Evolutionary conservation across 176 grass and related monocot species (phyloP).

Genomic region (Musa troglodytarum): DNA sequence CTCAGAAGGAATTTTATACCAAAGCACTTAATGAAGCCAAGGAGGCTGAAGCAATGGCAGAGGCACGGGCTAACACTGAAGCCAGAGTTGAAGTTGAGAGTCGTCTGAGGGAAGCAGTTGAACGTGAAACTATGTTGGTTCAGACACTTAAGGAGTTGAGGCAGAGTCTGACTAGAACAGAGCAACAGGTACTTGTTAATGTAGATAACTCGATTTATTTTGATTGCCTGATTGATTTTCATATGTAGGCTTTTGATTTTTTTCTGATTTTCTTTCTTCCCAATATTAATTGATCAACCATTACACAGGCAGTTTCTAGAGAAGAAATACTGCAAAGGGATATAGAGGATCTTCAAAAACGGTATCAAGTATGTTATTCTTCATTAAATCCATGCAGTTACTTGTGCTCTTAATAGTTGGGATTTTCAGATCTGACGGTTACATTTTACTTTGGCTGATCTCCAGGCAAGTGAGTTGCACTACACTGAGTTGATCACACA

Average conservation of each 20-base stretch:
- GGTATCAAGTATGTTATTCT: slow-evolving; percentile 66
- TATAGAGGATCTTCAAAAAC: slow-evolving; percentile 94
- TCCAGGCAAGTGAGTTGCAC: slow-evolving; percentile 85
- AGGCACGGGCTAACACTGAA: slow-evolving; percentile 86
- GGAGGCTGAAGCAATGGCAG: slow-evolving; percentile 87
- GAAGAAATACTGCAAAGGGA: slow-evolving; percentile 93
- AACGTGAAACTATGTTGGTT: slow-evolving; percentile 85
- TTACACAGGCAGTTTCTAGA: slow-evolving; percentile 72
- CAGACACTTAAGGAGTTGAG: slow-evolving; percentile 96
- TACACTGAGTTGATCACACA: slow-evolving; percentile 98
- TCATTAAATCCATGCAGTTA: not conserved
- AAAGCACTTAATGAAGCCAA: slow-evolving; percentile 97
- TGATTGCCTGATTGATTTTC: not conserved
- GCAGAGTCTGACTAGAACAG: slow-evolving; percentile 83
- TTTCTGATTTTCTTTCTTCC: not conserved
- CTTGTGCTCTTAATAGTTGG: slow-evolving; percentile 17
- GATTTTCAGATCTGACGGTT: slow-evolving; percentile 11
- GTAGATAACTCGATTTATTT: slow-evolving; percentile 6
- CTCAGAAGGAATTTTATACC: slow-evolving; percentile 97
- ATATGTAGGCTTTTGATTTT: not conserved
- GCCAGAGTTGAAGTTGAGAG: slow-evolving; percentile 87
- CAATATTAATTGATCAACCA: not conserved
- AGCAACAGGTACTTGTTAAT: slow-evolving; percentile 74
- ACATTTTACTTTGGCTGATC: slow-evolving; percentile 9
- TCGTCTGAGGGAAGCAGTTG: slow-evolving; percentile 71